phyloP scores from a whole-genome alignment of 257 asterid genomes.

The Rubia yunnanensis region DNA sequence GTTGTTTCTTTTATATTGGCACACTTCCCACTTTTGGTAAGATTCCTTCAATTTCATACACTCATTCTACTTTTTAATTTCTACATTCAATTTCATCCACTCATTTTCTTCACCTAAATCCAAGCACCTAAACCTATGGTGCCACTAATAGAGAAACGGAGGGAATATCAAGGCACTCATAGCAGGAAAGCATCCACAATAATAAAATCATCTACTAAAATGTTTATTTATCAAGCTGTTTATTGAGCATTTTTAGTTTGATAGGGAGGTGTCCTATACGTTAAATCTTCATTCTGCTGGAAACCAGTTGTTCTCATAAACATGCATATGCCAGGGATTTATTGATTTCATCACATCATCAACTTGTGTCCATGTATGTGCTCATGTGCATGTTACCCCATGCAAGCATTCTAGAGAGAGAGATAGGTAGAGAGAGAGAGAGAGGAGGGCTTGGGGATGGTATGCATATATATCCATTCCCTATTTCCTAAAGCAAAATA shows the following conservation, averaged over 20 bases:
- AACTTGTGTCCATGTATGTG: not conserved
- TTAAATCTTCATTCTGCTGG: not conserved
- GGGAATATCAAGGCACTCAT: not conserved
- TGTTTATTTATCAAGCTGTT: not conserved
- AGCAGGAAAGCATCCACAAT: not conserved
- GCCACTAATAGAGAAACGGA: too few relatives aligned
- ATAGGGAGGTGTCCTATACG: not conserved
- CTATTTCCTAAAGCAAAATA: not conserved
- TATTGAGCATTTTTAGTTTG: not conserved
- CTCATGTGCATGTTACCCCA: too few relatives aligned
- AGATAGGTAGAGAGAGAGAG: not conserved
- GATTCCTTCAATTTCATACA: too few relatives aligned
- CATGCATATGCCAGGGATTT: not conserved
- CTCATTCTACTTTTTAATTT: too few relatives aligned
- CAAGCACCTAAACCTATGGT: too few relatives aligned
- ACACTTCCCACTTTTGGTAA: too few relatives aligned
- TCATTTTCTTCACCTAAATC: too few relatives aligned
- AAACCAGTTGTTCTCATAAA: not conserved
- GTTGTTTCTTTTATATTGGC: too few relatives aligned
- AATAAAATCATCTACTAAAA: not conserved
- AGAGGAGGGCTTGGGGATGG: not conserved
- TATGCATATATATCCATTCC: not conserved
- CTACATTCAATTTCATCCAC: too few relatives aligned
- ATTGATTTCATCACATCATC: not conserved
- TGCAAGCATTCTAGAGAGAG: not conserved